Percentiles rank a stretch among this genome's conserved stretches.
phyloP scores from a whole-genome alignment of 2,329 filamentous ascomycete species.

The Fonsecaea multimorphosa region DNA sequence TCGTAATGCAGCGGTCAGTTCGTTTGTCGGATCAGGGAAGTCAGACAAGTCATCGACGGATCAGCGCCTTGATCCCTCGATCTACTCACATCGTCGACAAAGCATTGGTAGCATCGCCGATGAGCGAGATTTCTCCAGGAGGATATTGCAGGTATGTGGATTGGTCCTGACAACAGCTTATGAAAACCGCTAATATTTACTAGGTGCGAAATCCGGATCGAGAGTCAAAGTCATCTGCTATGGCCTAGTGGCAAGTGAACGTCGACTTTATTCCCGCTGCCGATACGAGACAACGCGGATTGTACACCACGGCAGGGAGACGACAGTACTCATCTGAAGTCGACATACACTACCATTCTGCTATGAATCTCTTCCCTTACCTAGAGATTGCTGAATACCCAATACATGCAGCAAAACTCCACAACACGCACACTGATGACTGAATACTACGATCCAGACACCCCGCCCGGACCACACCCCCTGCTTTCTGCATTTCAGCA shows the following conservation, averaged over 20 bases:
- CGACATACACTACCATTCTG: not conserved
- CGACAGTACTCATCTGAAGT: not conserved
- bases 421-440: constrained; percentile 16
- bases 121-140: constrained; percentile 94
- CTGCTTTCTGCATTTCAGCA: constrained; percentile 27
- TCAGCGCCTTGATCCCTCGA: constrained; percentile 80
- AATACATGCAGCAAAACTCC: not conserved
- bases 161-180: not conserved
- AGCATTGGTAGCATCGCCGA: constrained; percentile 97
- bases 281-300: not conserved
- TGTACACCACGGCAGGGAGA: not conserved
- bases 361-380: not conserved
- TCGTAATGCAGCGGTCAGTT: constrained; percentile 77
- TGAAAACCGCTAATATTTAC: constrained; percentile 1
- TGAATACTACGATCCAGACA: constrained; percentile 15
- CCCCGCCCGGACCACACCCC: not conserved
- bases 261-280: not conserved
- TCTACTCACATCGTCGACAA: constrained; percentile 80
- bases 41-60: constrained; percentile 75
- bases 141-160: constrained; percentile 83
- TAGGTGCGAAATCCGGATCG: constrained; percentile 39
- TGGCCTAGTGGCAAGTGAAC: constrained; percentile 25
- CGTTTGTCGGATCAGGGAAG: constrained; percentile 68
- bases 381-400: constrained; percentile 4
- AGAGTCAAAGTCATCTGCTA: constrained; percentile 32